These are phyloP conservation scores for Ustilago cynodontis DNA, from an alignment of 1,284 basidiomycete genomes.

Conservation along the genomic window DNA sequence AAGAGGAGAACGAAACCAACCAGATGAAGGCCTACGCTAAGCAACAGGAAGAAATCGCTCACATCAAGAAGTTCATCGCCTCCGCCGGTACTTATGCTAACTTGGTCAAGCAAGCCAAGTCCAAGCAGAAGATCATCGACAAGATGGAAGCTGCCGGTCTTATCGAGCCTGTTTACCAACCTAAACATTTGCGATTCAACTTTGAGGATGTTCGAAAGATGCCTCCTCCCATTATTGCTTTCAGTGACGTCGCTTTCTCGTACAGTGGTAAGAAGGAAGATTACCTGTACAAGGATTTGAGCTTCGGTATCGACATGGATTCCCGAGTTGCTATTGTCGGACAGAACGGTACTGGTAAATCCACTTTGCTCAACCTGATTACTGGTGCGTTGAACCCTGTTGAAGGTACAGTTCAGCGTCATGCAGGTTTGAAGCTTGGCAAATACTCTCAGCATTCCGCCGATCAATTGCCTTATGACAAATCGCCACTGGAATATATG, in stretches of 20 bases:
- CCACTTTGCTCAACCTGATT: constrained; percentile 95
- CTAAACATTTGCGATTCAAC: constrained; percentile 86
- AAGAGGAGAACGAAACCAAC: constrained; percentile 96
- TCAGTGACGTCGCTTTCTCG: constrained; percentile 92
- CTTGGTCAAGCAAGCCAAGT: constrained; percentile 97
- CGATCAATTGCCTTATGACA: constrained; percentile 96
- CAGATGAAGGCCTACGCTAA: constrained; percentile 99
- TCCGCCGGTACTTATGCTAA: constrained; percentile 99
- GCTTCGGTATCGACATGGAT: constrained; percentile 89
- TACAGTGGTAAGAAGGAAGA: constrained; percentile 88
- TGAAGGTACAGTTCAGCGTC: constrained; percentile 88
- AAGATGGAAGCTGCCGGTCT: constrained; percentile 99
- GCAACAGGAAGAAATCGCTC: constrained; percentile 97
- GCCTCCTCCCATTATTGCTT: constrained; percentile 96
- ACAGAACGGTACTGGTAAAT: constrained; percentile 97
- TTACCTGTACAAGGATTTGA: constrained; percentile 87
- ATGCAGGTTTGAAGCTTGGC: constrained; percentile 89
- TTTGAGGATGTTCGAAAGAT: constrained; percentile 95
- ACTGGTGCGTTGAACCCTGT: constrained; percentile 84
- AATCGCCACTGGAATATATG: constrained; percentile 93
- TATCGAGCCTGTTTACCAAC: constrained; percentile 85
- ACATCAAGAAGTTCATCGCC: constrained; percentile 97
- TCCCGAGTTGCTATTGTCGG: constrained; percentile 96
- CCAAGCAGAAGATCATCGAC: constrained; percentile 97
- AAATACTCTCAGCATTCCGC: constrained; percentile 96